Evolutionary conservation across 1,284 basidiomycete species (phyloP), one percentile per base, ranked within the genome.

Genomic region (Malassezia psittaci): DNA sequence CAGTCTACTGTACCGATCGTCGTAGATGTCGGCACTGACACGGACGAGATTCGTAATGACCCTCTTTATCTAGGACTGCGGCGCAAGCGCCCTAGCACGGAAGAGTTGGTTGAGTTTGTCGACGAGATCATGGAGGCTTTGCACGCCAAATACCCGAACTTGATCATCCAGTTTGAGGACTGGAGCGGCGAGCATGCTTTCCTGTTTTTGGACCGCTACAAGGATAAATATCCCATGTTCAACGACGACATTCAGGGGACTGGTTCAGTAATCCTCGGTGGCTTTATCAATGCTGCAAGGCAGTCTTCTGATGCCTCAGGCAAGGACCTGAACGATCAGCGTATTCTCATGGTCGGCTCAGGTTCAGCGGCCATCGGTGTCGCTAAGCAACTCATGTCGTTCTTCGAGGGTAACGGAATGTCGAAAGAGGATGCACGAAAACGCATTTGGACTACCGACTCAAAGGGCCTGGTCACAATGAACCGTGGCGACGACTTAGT

Each of bases 271-370:
- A 86, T 94, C 44, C 83, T 96, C 42, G 86, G 85, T 38, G 90
- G 90, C 11, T 87, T 94, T 78, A 77, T 90, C 67, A 88, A 88
- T 65, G 90, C 90, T 24, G 88, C 90, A 38, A 83, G 83, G 63
- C 79, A 88, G 38, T 82, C 85, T 0, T 82, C 83, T 36, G 81
- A 81, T 16, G 85, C 85, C 4, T 85, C 85, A 19, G 84, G 84
- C 3, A 77, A 77, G 24, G 81, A 84, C 13, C 77, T 90, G 29
- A 79, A 79, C 49, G 83, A 85, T 48, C 90, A 94, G 72, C 83
- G 84, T 55, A 88, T 94, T 64, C 82, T 94, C 42, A 93, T 94
- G 81, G 84, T 89, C 46, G 89, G 89, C 19, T 86, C 89, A 3
- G 89, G 88, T 13, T 87, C 85, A 13, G 87, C 87, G 5, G 88